Evolutionary conservation across 768 basidiomycete genomes (phyloP).

Genomic region (Agrocybe chaxingu): DNA sequence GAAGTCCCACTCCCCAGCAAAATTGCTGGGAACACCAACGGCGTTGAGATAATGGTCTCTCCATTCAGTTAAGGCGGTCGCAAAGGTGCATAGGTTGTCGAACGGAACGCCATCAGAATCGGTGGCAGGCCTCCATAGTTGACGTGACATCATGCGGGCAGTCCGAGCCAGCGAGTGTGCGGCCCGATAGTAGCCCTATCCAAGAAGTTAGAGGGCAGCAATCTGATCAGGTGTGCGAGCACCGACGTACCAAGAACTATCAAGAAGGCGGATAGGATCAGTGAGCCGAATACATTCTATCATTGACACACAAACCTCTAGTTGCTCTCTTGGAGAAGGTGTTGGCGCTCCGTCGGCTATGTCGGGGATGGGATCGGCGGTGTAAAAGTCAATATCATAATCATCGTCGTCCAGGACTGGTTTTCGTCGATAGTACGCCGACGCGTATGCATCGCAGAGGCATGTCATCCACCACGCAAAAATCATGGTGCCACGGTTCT

Average conservation of each 20-base stretch:
- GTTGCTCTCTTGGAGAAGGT: conserved; percentile 72
- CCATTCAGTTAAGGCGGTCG: conserved; percentile 64
- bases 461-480: conserved; percentile 96
- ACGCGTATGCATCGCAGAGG: conserved; percentile 77
- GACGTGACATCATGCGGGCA: conserved; percentile 76
- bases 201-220: conserved; percentile 5
- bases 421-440: conserved; percentile 82
- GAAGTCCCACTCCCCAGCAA: conserved; percentile 88
- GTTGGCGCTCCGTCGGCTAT: conserved; percentile 41
- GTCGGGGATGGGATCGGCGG: conserved; percentile 60
- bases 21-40: conserved; percentile 85
- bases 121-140: conserved; percentile 76
- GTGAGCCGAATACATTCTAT: conserved; percentile 3
- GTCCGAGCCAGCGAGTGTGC: conserved; percentile 82
- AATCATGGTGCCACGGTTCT: conserved; percentile 79
- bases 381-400: conserved; percentile 88
- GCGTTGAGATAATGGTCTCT: conserved; percentile 67
- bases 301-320: conserved; percentile 49
- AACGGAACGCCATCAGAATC: conserved; percentile 77
- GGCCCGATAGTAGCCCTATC: conserved; percentile 80
- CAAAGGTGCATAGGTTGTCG: conserved; percentile 55
- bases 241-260: conserved; percentile 65
- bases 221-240: not conserved
- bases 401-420: conserved; percentile 86
- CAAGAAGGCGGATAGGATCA: conserved; percentile 12